These are phyloP conservation scores for Gaertneriomyces semiglobifer DNA, from an alignment of 192 early-diverging fungal genomes.

Conservation along the genomic window DNA sequence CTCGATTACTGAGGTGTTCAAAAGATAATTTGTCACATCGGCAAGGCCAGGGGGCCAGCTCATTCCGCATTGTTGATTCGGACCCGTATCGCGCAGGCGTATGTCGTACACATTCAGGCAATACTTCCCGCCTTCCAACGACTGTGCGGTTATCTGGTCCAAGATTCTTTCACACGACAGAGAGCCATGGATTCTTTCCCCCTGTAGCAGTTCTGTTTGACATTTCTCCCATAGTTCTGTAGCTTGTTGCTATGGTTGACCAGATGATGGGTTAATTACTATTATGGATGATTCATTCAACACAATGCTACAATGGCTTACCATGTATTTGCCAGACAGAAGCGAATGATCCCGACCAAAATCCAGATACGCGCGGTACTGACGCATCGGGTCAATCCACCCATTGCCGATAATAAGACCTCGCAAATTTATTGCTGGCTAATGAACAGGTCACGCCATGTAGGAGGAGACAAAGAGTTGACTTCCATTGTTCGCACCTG, in stretches of 20 bases:
- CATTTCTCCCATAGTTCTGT: no score
- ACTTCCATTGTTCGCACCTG: constrained; percentile 2
- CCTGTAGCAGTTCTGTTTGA: no score
- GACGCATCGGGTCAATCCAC: constrained; percentile 68
- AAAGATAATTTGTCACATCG: constrained; percentile 38
- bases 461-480: neutral
- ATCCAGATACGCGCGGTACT: constrained; percentile 53
- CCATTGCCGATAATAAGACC: constrained; percentile 69
- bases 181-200: no score
- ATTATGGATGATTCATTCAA: no score
- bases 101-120: constrained; percentile 77
- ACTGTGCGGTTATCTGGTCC: constrained; percentile 23
- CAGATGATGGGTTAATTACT: no score
- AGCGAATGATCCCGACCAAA: constrained; percentile 41
- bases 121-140: constrained; percentile 19
- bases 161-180: constrained; percentile 43
- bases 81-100: constrained; percentile 54
- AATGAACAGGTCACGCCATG: neutral
- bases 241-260: no score
- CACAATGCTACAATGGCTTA: constrained; percentile 5
- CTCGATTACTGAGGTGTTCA: constrained; percentile 16
- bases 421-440: constrained; percentile 36
- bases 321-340: constrained; percentile 26
- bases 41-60: constrained; percentile 45
- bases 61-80: constrained; percentile 52